phyloP scores from a whole-genome alignment of 2,329 filamentous ascomycete genomes.

The Lasiodiplodia sp. region DNA sequence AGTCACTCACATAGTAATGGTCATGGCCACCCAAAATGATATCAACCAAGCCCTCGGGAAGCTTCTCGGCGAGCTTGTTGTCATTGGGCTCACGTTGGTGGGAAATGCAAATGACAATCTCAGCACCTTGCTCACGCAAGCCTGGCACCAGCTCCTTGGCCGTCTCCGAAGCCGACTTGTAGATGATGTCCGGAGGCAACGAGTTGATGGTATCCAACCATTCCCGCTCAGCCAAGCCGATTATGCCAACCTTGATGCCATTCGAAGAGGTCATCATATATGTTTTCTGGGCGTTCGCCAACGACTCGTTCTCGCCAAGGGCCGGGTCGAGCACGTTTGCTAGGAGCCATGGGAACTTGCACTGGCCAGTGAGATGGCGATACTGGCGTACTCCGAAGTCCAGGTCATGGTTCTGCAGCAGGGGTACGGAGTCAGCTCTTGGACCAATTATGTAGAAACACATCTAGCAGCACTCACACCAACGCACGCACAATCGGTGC shows the following conservation, averaged over 20 bases:
- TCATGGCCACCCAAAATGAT: constrained; percentile 90
- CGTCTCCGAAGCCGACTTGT: constrained; percentile 77
- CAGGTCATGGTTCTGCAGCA: constrained; percentile 79
- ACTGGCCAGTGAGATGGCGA: constrained; percentile 73
- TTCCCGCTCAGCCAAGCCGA: constrained; percentile 85
- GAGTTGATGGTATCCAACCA: constrained; percentile 90
- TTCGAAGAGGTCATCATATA: constrained; percentile 80
- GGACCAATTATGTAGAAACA: not conserved
- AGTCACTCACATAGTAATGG: constrained; percentile 71
- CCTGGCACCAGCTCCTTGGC: constrained; percentile 77
- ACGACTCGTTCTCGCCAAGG: constrained; percentile 74
- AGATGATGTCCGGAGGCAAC: constrained; percentile 81
- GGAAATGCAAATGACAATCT: constrained; percentile 82
- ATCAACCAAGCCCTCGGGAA: constrained; percentile 75
- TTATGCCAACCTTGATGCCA: constrained; percentile 83
- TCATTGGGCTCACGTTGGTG: constrained; percentile 92
- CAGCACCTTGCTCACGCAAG: constrained; percentile 77
- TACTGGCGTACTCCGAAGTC: constrained; percentile 90
- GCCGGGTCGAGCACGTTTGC: constrained; percentile 88
- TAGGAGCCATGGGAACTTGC: constrained; percentile 86
- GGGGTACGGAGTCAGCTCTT: not conserved
- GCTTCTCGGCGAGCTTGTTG: constrained; percentile 79
- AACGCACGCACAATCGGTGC: constrained; percentile 81
- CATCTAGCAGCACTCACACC: constrained; percentile 65
- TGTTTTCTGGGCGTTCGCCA: constrained; percentile 78